Conservation (phyloP, 2,329 filamentous ascomycete genomes). For the Podosphaera fusca region DNA sequence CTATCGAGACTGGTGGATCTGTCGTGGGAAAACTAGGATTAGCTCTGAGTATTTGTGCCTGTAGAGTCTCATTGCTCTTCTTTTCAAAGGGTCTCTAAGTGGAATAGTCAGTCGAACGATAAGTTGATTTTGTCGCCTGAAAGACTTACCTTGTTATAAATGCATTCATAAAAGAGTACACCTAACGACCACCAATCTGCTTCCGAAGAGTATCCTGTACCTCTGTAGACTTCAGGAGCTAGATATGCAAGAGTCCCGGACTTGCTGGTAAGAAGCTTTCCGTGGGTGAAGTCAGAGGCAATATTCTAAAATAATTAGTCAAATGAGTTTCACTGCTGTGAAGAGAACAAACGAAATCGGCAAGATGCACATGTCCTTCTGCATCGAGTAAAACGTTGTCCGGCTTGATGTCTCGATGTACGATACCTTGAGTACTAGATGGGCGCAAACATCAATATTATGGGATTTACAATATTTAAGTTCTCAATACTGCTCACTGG, state of each 20-base stretch:
- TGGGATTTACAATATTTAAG: too few species aligned
- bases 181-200: slow-evolving; percentile 98
- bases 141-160: slow-evolving; percentile 69
- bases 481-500: not conserved
- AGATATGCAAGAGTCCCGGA: slow-evolving; percentile 91
- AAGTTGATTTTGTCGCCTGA: not conserved
- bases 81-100: slow-evolving; percentile 74
- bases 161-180: slow-evolving; percentile 97
- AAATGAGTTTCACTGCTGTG: slow-evolving; percentile 2
- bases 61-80: slow-evolving; percentile 58
- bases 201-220: slow-evolving; percentile 68
- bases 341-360: slow-evolving; percentile 42
- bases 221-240: slow-evolving; percentile 82
- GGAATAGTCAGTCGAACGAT: slow-evolving; percentile 1
- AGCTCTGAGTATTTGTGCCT: slow-evolving; percentile 57
- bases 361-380: slow-evolving; percentile 86
- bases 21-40: slow-evolving; percentile 81
- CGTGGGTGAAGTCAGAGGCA: slow-evolving; percentile 71
- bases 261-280: slow-evolving; percentile 74
- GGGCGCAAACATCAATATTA: too few species aligned
- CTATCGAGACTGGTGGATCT: slow-evolving; percentile 66
- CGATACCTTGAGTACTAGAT: slow-evolving; percentile 62
- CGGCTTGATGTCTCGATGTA: slow-evolving; percentile 78
- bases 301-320: slow-evolving; percentile 49
- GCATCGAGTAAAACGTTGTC: slow-evolving; percentile 77